phyloP scores from a whole-genome alignment of 2,329 filamentous ascomycete species.

The Fusarium foetens region DNA sequence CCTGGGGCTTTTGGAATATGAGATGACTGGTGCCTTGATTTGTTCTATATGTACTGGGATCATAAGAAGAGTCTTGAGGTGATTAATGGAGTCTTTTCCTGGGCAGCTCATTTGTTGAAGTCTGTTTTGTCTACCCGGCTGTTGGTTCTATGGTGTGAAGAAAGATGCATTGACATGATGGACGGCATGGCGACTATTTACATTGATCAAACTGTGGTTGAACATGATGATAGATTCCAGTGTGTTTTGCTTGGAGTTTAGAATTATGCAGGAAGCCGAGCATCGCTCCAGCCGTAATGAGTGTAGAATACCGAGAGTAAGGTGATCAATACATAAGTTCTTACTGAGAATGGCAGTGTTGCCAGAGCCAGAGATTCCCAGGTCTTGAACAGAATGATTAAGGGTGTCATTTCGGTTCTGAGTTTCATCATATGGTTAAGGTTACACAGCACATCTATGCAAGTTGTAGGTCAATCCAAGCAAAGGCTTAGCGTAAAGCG shows the following conservation, averaged over 20 bases:
- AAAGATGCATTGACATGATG: background rate
- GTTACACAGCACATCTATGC: constrained; percentile 8
- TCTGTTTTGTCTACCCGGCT: background rate
- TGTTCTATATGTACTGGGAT: background rate
- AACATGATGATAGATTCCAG: background rate
- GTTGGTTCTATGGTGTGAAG: background rate
- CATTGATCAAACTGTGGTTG: background rate
- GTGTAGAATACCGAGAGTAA: constrained; percentile 5
- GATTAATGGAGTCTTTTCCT: background rate
- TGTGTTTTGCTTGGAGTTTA: constrained; percentile 6
- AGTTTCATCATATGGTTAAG: constrained; percentile 7
- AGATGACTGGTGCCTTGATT: background rate
- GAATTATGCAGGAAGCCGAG: constrained; percentile 25
- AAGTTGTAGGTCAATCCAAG: background rate
- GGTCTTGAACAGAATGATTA: background rate
- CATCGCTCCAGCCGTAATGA: constrained; percentile 8
- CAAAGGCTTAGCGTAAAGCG: background rate
- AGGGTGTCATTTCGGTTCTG: constrained; percentile 15
- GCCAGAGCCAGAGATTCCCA: background rate
- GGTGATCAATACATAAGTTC: background rate
- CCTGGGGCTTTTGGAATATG: background rate
- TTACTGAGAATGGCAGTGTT: background rate
- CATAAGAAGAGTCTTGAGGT: background rate
- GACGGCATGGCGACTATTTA: background rate
- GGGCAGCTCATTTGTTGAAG: background rate